Evolutionary conservation across 1,284 basidiomycete species (phyloP).

Genomic region (Rhodofomes roseus): DNA sequence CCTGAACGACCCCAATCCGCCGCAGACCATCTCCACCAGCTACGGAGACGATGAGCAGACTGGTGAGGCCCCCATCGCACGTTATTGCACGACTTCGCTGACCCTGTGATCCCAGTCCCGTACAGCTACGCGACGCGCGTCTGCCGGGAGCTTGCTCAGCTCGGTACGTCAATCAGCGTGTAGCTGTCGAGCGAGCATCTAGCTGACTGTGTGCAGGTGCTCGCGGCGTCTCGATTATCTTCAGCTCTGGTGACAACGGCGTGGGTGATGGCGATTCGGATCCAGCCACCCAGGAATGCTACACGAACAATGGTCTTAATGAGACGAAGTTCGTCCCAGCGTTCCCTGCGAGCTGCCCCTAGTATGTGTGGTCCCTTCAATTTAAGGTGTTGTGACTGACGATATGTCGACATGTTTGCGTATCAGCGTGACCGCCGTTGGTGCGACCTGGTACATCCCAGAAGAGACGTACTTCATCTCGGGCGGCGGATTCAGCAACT

Average conservation of each 20-base stretch:
- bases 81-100: not conserved
- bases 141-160: slow-evolving; percentile 60
- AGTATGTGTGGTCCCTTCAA: slow-evolving; percentile 27
- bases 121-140: slow-evolving; percentile 55
- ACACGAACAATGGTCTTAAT: slow-evolving; percentile 57
- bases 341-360: slow-evolving; percentile 57
- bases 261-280: slow-evolving; percentile 57
- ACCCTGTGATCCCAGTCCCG: slow-evolving; percentile 43
- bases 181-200: too few species aligned
- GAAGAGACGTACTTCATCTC: slow-evolving; percentile 55
- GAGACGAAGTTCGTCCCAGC: slow-evolving; percentile 50
- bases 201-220: slow-evolving; percentile 23
- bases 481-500: slow-evolving; percentile 67
- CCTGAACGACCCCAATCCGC: slow-evolving; percentile 33
- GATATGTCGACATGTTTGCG: too few species aligned
- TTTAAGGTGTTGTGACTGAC: not conserved
- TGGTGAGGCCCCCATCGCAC: slow-evolving; percentile 30
- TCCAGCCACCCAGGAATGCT: slow-evolving; percentile 49
- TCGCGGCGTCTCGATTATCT: slow-evolving; percentile 59
- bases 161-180: slow-evolving; percentile 30
- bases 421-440: slow-evolving; percentile 57
- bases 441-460: slow-evolving; percentile 52
- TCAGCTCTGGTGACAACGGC: slow-evolving; percentile 67
- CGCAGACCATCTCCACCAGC: slow-evolving; percentile 56
- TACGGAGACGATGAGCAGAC: slow-evolving; percentile 72